phyloP scores from a whole-genome alignment of 2,329 filamentous ascomycete species.

The Trichoderma semiorbis region DNA sequence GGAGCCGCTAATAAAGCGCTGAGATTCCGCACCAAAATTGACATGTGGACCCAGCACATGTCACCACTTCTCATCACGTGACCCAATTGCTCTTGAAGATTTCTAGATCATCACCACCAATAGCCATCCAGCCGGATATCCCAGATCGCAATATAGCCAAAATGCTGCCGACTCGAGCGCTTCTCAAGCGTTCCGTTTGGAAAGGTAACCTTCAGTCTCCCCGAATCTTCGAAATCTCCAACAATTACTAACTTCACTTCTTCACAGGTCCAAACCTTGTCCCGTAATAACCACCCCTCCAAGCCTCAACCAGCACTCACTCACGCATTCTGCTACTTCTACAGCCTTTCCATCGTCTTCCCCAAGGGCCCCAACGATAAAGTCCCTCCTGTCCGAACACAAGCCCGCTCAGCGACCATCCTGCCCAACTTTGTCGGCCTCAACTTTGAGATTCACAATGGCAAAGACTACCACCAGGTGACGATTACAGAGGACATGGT shows the following conservation, averaged over 20 bases:
- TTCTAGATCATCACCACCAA: neutral
- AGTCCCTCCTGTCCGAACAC: slow-evolving; percentile 73
- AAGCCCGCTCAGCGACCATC: slow-evolving; percentile 84
- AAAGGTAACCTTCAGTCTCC: slow-evolving; percentile 58
- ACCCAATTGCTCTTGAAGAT: slow-evolving; percentile 7
- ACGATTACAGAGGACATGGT: slow-evolving; percentile 94
- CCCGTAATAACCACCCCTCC: slow-evolving; percentile 41
- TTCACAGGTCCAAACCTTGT: slow-evolving; percentile 49
- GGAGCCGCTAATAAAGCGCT: neutral
- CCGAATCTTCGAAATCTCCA: neutral
- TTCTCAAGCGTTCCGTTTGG: slow-evolving; percentile 78
- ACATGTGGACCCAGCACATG: neutral
- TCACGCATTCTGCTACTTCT: slow-evolving; percentile 15
- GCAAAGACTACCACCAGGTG: slow-evolving; percentile 80
- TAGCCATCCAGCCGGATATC: neutral
- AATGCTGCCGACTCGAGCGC: slow-evolving; percentile 67
- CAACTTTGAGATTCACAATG: slow-evolving; percentile 88
- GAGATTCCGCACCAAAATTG: neutral
- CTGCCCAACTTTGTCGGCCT: slow-evolving; percentile 88
- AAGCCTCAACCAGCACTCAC: neutral
- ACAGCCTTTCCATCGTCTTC: slow-evolving; percentile 61
- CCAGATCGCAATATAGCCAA: slow-evolving; percentile 22
- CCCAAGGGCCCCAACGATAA: slow-evolving; percentile 58
- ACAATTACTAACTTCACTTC: slow-evolving; percentile 19
- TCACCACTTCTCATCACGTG: slow-evolving; percentile 9